Evolutionary conservation across 495 filamentous ascomycete genomes (phyloP).

Genomic region (Schizothecium vesticola): DNA sequence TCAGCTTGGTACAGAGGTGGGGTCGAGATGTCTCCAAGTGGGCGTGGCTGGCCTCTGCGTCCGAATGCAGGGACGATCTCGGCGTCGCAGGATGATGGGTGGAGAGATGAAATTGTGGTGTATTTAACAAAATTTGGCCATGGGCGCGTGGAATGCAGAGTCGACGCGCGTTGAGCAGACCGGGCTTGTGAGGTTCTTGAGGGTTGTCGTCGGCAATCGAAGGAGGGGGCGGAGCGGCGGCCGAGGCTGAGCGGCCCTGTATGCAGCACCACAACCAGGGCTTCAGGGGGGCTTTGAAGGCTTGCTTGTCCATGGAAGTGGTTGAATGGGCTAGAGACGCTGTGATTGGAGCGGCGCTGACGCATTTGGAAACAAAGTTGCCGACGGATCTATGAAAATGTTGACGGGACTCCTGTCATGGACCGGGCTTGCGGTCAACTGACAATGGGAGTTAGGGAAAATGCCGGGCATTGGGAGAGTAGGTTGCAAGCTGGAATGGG

Average conservation of each 20-base stretch:
- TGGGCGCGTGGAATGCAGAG: neutral
- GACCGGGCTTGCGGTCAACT: neutral
- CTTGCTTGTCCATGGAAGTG: neutral
- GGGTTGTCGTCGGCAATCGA: neutral
- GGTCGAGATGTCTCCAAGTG: neutral
- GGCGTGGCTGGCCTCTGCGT: neutral
- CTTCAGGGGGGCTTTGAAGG: neutral
- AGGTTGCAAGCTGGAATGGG: too few species aligned
- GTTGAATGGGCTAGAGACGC: neutral
- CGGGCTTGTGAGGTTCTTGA: neutral
- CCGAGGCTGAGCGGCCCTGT: neutral
- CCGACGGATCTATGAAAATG: neutral
- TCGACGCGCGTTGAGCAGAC: neutral
- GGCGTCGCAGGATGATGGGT: neutral
- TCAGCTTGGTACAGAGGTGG: neutral
- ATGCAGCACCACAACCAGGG: neutral
- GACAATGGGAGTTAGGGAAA: neutral
- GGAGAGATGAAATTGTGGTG: neutral
- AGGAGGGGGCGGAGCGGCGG: neutral
- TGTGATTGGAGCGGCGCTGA: neutral
- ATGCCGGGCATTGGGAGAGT: neutral
- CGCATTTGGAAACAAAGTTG: neutral
- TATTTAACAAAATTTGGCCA: neutral
- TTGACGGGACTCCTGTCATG: neutral
- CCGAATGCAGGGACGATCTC: neutral